Base-by-base conservation (phyloP, 1,139 yeast genomes). In the Nakaseomyces sp. region DNA sequence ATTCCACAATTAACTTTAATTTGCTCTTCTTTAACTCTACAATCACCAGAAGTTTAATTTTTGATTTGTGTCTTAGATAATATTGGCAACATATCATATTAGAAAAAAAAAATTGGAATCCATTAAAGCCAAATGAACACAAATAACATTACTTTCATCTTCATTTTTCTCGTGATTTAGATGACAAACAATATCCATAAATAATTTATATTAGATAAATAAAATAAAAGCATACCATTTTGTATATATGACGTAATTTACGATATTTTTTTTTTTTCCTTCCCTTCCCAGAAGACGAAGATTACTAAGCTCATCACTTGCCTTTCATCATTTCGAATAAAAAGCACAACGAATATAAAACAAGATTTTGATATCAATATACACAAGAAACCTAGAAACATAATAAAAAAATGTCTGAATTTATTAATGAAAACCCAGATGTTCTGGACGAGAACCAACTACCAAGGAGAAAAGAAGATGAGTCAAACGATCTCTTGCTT, bases 371-470 rank as follows among this genome's bases (percentile, higher is more conserved):
- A 7, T 5, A 26, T 8, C 12, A 26, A 8, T 26, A 26, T 26
- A 26, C 10, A 6, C 5, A 30, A 17, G 5, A 30, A 7, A 33
- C n/a, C n/a, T n/a, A n/a, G n/a, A n/a, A n/a, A n/a, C n/a, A n/a
- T n/a, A 15, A 18, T 32, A 12, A 32, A 5, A 1, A 39, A 19
- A 67, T 68, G 71, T 59, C 69, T 20, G 96, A 87, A 46, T 87
- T 86, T 37, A 81, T 89, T 49, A 91, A 91, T 65, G 96, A 96
- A 24, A 88, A 88, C 63, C 98, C 98, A 13, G 81, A 83, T 28
- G 79, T 91, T 40, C 68, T 88, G 43, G 95, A 88, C 54, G 76
- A 76, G 17, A 74, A 82, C 22, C 75, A 77, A 48, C 73, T 91
- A 24, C 97, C 97, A 1, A 83, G 81, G 0, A 73, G 96, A 40